Percentiles rank a stretch among this genome's conserved stretches.
phyloP scores from a whole-genome alignment of 1,284 basidiomycete genomes.

The Naganishia cerealis region DNA sequence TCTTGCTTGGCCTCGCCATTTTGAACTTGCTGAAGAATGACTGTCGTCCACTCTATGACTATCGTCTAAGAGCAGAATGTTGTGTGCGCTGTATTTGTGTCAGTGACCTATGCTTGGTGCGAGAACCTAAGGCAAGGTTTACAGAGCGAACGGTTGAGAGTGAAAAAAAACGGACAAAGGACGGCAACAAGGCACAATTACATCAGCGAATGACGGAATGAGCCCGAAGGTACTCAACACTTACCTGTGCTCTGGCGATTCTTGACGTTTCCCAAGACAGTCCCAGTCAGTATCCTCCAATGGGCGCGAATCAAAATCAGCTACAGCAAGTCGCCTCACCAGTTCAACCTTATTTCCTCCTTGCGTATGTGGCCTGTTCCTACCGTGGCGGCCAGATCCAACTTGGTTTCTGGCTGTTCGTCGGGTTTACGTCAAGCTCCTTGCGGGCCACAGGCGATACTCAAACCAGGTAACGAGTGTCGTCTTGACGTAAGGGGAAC shows the following conservation, averaged over 20 bases:
- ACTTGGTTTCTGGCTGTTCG: neutral
- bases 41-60: neutral
- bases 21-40: neutral
- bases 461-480: constrained; percentile 4
- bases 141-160: neutral
- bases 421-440: neutral
- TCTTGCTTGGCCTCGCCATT: constrained; percentile 22
- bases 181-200: neutral
- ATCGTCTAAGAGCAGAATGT: neutral
- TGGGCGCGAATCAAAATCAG: neutral
- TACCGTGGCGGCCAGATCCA: neutral
- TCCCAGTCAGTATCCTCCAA: neutral
- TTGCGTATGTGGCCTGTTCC: neutral
- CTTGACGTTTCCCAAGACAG: neutral
- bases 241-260: neutral
- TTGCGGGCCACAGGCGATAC: neutral
- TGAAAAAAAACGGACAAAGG: constrained; percentile 2
- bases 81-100: neutral
- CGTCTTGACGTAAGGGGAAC: constrained; percentile 4
- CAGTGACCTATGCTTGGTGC: neutral
- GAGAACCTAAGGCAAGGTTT: neutral
- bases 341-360: neutral
- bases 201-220: neutral
- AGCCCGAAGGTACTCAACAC: neutral
- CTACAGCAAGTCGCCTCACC: neutral